Conservation (phyloP, 2,329 filamentous ascomycete species). For the Juglanconis sp. region DNA sequence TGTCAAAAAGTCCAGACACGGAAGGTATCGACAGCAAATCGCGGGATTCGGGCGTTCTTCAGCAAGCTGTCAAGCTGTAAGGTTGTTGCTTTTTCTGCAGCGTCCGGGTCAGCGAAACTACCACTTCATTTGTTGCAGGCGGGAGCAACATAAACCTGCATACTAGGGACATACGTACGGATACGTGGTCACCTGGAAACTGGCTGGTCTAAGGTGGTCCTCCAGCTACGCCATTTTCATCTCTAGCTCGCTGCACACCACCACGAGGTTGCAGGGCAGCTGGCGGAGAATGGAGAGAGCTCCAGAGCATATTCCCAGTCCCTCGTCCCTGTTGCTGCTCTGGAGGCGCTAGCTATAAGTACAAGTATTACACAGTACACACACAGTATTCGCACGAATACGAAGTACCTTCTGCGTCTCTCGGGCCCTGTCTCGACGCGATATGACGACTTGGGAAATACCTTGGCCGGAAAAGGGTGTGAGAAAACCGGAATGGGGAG, state of each 20-base stretch:
- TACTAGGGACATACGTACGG: neutral
- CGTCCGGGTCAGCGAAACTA: neutral
- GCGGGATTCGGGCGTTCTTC: neutral
- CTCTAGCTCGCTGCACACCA: neutral
- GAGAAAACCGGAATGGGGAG: neutral
- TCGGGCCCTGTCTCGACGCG: conserved; percentile 3
- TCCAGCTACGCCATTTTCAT: neutral
- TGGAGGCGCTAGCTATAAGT: neutral
- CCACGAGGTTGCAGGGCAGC: conserved; percentile 8
- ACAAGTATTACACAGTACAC: neutral
- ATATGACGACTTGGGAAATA: neutral
- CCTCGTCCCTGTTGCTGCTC: conserved; percentile 6
- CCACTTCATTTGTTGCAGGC: neutral
- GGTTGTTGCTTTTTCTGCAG: neutral
- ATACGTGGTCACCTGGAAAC: conserved; percentile 8
- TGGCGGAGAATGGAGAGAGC: conserved; percentile 2
- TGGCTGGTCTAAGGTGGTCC: neutral
- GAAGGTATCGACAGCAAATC: conserved; percentile 1
- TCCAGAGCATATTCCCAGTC: neutral
- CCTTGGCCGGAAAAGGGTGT: neutral
- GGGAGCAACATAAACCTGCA: neutral
- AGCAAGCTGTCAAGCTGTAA: neutral
- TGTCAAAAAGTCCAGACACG: neutral
- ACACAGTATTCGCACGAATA: no score
- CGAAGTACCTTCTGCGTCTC: neutral